Base-by-base conservation (phyloP, 108 stramenopile species). In the Epipyxis sp. region DNA sequence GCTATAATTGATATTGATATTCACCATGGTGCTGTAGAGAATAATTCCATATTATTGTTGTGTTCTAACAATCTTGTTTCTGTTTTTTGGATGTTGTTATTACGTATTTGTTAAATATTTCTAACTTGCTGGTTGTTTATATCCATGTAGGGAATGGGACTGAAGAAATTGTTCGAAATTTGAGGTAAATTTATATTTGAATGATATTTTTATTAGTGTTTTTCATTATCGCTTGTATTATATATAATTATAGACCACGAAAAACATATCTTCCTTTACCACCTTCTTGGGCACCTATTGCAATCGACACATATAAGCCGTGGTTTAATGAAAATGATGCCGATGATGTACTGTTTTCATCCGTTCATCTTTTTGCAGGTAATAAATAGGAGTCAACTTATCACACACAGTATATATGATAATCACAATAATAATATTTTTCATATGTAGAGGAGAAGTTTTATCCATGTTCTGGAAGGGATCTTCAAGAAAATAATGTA, bases 171-270 rank as follows among this genome's bases (percentile, higher is more conserved):
- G 83, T 89, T 20, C 58, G 78, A 32, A 61, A 78, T 2, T 44
- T 86, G 3, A 86, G 89, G 77, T 90, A 94, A 71, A 92, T 94
- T n/a, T 84, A 87, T 58, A 89, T 20, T n/a, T n/a, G n/a, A n/a
- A n/a, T n/a, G n/a, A n/a, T n/a, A n/a, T n/a, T n/a, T n/a, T n/a
- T n/a, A n/a, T n/a, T n/a, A n/a, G n/a, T n/a, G n/a, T n/a, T n/a
- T n/a, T n/a, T n/a, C n/a, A n/a, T n/a, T n/a, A n/a, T n/a, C n/a
- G n/a, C n/a, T n/a, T n/a, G n/a, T n/a, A n/a, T n/a, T n/a, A n/a
- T n/a, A n/a, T n/a, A n/a, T n/a, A n/a, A n/a, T 6, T 50, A 13
- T 50, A 29, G 61, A 6, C 61, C 61, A 10, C 61, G 35, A 32
- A 10, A 65, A 27, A 40, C 57, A 59, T 42, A 25, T 35, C 78